These are phyloP conservation scores for Neurospora sp. DNA, from an alignment of 495 filamentous ascomycete species.

Conservation along the genomic window DNA sequence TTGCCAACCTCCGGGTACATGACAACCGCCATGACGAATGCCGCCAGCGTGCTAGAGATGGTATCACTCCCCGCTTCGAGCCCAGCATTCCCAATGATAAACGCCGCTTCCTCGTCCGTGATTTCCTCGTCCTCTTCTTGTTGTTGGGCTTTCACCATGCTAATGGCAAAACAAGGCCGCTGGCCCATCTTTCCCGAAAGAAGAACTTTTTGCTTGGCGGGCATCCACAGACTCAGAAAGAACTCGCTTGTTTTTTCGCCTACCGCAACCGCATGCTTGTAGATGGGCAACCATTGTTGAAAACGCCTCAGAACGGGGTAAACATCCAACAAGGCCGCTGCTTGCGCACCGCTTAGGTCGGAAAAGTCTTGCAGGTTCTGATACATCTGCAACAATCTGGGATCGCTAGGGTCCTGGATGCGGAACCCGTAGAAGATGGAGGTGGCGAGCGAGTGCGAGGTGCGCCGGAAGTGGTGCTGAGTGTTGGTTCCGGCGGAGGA, in stretches of 20 bases:
- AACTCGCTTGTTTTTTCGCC: not conserved
- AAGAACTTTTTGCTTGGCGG: conserved; percentile 2
- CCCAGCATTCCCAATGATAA: conserved; percentile 21
- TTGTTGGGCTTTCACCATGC: conserved; percentile 12
- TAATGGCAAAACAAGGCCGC: conserved; percentile 7
- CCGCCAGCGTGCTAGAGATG: conserved; percentile 25
- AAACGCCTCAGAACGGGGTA: conserved; percentile 16
- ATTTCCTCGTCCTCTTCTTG: conserved; percentile 10
- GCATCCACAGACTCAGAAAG: not conserved
- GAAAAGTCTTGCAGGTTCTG: not conserved
- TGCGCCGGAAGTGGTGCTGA: conserved; percentile 26
- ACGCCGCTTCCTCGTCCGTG: conserved; percentile 15
- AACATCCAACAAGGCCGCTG: conserved; percentile 1
- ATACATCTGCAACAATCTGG: conserved; percentile 27
- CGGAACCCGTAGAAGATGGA: conserved; percentile 35
- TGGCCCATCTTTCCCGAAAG: not conserved
- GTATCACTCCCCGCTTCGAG: conserved; percentile 45
- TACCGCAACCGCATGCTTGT: not conserved
- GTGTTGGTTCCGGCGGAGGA: too few relatives aligned
- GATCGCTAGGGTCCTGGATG: conserved; percentile 23
- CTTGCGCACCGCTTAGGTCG: not conserved
- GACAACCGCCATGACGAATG: conserved; percentile 42
- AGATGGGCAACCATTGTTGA: conserved; percentile 6
- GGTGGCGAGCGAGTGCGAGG: conserved; percentile 30
- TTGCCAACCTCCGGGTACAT: conserved; percentile 30